Evolutionary conservation across 805 yeast species (phyloP), one percentile per base, ranked within the genome.

Genomic region (Vanderwaltozyma yarrowii): DNA sequence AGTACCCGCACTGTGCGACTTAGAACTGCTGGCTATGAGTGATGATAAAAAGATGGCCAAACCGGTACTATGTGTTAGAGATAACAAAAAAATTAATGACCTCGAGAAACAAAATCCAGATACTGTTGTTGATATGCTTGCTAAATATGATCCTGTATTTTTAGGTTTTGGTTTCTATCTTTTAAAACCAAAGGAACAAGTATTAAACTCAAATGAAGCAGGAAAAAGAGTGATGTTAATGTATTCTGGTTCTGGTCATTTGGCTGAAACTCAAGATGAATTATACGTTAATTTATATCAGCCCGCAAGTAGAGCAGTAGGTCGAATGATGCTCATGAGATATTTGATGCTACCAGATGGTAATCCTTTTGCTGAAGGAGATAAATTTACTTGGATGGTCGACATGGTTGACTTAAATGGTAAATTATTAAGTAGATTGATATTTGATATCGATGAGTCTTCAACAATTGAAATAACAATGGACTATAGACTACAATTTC

Each of bases 1-100:
- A 33, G 65, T 77, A 0, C 77, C 78, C 0, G 51, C 58, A 7
- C 58, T 79, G 18, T 79, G 86, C 40, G 40, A 38, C 32, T 52
- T 50, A 52, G 62, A 46, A n/a, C 42, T 56, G 9, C 46, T 60
- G 8, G 47, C 51, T 6, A 45, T 44, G 20, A 51, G 41, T 35
- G 52, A 45, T 18, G 54, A 54, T 26, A 49, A 49, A 35, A 45
- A 42, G 12, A 23, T 37, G 5, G 53, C 56, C 1, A 46, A 43
- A 15, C 38, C 45, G 12, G 37, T 54, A 6, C 5, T 39, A 5
- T 54, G 60, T 29, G 31, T 18, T 11, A 31, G n/a, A 20, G 30
- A 32, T 39, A 21, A 30, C 17, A 25, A 30, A 23, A 10, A 20
- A 18, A 29, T 14, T 24, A 26, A 21, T 13, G 28, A 30, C 12